Conservation (phyloP, 2,329 filamentous ascomycete genomes). For the Rosellinia necatrix region DNA sequence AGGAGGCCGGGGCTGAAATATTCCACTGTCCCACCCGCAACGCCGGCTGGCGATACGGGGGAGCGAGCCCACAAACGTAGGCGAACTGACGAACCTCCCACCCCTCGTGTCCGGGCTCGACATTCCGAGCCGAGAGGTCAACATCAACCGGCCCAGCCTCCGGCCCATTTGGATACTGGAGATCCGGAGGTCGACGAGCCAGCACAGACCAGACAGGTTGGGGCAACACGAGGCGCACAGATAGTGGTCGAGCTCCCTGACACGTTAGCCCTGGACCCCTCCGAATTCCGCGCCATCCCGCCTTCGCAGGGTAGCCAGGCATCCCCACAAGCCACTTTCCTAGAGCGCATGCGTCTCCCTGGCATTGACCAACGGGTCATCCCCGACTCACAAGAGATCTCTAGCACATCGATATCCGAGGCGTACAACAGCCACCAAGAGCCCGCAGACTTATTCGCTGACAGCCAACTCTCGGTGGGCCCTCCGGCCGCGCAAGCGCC, state of each 20-base stretch:
- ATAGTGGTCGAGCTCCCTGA: conserved; percentile 32
- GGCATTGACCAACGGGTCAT: conserved; percentile 31
- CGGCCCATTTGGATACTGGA: background rate
- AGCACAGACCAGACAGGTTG: background rate
- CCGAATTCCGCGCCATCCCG: conserved; percentile 28
- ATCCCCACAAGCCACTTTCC: conserved; percentile 20
- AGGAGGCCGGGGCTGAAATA: background rate
- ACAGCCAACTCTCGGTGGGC: conserved; percentile 14
- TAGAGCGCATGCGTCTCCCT: conserved; percentile 9
- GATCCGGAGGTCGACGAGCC: background rate
- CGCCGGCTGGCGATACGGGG: conserved; percentile 1
- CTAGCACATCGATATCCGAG: conserved; percentile 30
- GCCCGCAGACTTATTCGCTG: conserved; percentile 1
- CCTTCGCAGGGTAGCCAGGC: conserved; percentile 25
- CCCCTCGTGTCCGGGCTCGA: background rate
- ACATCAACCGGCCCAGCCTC: background rate
- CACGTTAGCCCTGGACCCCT: conserved; percentile 23
- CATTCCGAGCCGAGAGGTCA: background rate
- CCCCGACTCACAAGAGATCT: conserved; percentile 40
- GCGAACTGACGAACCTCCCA: conserved; percentile 11
- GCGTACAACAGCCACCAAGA: conserved; percentile 26
- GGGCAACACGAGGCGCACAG: background rate
- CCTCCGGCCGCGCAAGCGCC: conserved; percentile 2
- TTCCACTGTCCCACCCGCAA: conserved; percentile 1
- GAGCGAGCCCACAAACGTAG: conserved; percentile 13